phyloP scores from a whole-genome alignment of 2,329 filamentous ascomycete genomes.

The Ilyonectria mors-panacis region DNA sequence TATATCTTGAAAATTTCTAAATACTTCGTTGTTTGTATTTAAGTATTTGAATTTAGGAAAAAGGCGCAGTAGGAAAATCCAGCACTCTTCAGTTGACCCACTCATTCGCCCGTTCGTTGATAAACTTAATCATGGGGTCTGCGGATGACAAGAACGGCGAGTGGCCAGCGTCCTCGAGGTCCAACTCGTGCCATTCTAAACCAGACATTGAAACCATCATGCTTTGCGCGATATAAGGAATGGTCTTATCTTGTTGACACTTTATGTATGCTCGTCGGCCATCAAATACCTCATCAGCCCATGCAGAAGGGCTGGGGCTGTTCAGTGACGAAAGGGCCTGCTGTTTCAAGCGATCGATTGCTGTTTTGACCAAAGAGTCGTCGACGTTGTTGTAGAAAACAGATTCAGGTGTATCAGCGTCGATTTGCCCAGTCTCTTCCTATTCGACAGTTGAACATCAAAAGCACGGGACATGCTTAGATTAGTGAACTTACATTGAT shows the following conservation, averaged over 20 bases:
- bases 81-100: constrained; percentile 1
- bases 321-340: constrained; percentile 16
- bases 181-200: constrained; percentile 21
- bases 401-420: constrained; percentile 62
- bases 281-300: constrained; percentile 30
- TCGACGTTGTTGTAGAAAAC: constrained; percentile 28
- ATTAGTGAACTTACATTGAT: not conserved
- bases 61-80: not conserved
- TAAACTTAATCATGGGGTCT: constrained; percentile 12
- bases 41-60: not conserved
- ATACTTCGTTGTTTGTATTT: not conserved
- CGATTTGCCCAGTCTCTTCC: constrained; percentile 10
- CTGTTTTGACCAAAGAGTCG: not conserved
- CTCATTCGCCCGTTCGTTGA: constrained; percentile 15
- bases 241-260: constrained; percentile 23
- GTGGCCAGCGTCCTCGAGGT: constrained; percentile 27
- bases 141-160: constrained; percentile 28
- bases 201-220: constrained; percentile 18
- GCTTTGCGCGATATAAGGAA: constrained; percentile 19
- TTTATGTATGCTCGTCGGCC: constrained; percentile 29
- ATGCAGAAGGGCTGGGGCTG: constrained; percentile 22
- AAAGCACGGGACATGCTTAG: not conserved
- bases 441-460: not conserved
- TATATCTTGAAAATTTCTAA: too few relatives aligned
- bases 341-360: constrained; percentile 12